phyloP scores from a whole-genome alignment of 2,329 filamentous ascomycete species.

The Claviceps africana region DNA sequence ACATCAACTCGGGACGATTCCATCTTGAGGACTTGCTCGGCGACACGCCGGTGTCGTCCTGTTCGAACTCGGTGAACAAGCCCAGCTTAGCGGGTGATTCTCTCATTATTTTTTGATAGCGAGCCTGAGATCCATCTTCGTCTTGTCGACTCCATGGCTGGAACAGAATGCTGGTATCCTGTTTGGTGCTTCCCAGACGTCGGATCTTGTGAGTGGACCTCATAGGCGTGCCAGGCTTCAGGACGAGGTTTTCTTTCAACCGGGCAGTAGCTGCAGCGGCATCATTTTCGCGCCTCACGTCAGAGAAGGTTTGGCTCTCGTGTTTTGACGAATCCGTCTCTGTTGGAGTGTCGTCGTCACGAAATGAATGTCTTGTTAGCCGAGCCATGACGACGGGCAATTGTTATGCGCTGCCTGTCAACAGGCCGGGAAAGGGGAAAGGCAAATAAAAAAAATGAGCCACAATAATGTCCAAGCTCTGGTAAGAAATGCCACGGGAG shows the following conservation, averaged over 20 bases:
- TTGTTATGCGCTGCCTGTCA: background rate
- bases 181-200: conserved; percentile 13
- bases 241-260: conserved; percentile 10
- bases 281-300: background rate
- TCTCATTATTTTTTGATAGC: conserved; percentile 3
- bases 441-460: background rate
- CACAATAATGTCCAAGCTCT: background rate
- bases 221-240: conserved; percentile 13
- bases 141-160: conserved; percentile 18
- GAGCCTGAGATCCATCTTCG: conserved; percentile 5
- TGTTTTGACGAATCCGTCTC: background rate
- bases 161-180: conserved; percentile 16
- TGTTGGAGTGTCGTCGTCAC: background rate
- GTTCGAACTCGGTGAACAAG: conserved; percentile 2
- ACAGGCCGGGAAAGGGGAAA: background rate
- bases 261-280: background rate
- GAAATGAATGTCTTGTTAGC: background rate
- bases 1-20: background rate
- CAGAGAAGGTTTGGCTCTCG: background rate
- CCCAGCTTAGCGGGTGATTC: conserved; percentile 2
- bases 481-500: background rate
- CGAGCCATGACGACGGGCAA: background rate
- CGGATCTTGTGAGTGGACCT: conserved; percentile 17
- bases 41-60: background rate
- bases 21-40: background rate